Percentiles rank a stretch among this genome's conserved stretches.
Conservation (phyloP, 352 stramenopile species). For the Phytophthora foliorum region DNA sequence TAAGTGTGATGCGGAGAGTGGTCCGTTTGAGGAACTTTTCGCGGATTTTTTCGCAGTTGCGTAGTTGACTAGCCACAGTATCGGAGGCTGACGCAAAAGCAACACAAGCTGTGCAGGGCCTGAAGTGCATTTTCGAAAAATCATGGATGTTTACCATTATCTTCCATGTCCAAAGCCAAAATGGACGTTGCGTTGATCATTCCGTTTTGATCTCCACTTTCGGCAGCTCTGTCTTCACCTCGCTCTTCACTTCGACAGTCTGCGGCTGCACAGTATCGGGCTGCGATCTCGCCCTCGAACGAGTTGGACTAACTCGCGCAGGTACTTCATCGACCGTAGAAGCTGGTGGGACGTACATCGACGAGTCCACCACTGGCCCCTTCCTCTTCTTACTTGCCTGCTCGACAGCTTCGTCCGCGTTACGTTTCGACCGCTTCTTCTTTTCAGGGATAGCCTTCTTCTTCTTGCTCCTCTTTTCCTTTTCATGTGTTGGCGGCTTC, state of each 20-base stretch:
- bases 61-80: neutral
- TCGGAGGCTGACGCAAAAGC: neutral
- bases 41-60: too few relatives aligned
- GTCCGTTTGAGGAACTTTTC: neutral
- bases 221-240: constrained; percentile 24
- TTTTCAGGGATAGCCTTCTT: neutral
- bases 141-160: neutral
- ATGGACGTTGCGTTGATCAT: constrained; percentile 3
- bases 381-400: constrained; percentile 31
- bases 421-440: constrained; percentile 18
- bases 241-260: neutral
- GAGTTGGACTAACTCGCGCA: constrained; percentile 20
- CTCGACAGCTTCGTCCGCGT: neutral
- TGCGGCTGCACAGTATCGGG: neutral
- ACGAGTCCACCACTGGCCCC: constrained; percentile 20
- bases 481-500: constrained; percentile 14
- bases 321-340: constrained; percentile 10
- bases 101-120: neutral
- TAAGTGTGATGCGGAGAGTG: neutral
- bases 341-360: constrained; percentile 21
- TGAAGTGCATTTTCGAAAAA: neutral
- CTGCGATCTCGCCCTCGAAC: constrained; percentile 21
- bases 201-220: constrained; percentile 22
- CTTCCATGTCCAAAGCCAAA: neutral
- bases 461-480: constrained; percentile 18